Conservation (phyloP, 495 filamentous ascomycete species). For the Talaromyces wortmannii region DNA sequence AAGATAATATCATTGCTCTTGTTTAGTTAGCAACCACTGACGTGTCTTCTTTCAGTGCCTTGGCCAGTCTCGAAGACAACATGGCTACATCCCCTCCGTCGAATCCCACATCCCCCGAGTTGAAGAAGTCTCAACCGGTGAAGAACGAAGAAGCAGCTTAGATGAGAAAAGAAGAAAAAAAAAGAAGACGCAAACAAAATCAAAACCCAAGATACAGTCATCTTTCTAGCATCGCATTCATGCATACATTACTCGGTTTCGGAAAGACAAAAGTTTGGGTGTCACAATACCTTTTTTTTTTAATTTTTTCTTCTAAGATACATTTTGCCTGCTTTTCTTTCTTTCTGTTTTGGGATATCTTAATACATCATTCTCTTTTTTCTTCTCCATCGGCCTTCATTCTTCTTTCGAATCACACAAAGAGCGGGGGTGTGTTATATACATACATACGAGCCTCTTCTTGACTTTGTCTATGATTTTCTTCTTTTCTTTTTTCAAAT, state of each 20-base stretch:
- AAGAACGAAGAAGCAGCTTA: slow-evolving; percentile 6
- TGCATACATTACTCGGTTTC: not conserved
- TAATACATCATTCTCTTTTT: not conserved
- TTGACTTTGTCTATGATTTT: not conserved
- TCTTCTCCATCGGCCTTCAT: not conserved
- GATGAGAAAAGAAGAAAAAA: not conserved
- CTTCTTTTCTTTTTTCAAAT: not conserved
- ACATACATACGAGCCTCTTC: not conserved
- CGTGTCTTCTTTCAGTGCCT: slow-evolving; percentile 35
- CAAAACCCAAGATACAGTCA: not conserved
- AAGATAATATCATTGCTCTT: slow-evolving; percentile 4
- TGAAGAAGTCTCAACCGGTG: slow-evolving; percentile 44
- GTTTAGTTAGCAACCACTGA: slow-evolving; percentile 13
- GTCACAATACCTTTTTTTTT: not conserved
- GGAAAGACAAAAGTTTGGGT: slow-evolving; percentile 8
- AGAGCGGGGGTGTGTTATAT: not conserved
- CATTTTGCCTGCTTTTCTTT: not conserved
- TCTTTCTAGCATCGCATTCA: not conserved
- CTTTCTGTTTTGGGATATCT: not conserved
- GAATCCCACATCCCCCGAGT: slow-evolving; percentile 48
- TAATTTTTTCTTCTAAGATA: not conserved
- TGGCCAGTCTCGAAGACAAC: slow-evolving; percentile 52
- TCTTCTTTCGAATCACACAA: not conserved
- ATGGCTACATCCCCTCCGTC: slow-evolving; percentile 53
- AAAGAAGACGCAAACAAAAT: not conserved